These are phyloP conservation scores for Mortierella alpina DNA, from an alignment of 192 early-diverging fungal species.

Conservation along the genomic window DNA sequence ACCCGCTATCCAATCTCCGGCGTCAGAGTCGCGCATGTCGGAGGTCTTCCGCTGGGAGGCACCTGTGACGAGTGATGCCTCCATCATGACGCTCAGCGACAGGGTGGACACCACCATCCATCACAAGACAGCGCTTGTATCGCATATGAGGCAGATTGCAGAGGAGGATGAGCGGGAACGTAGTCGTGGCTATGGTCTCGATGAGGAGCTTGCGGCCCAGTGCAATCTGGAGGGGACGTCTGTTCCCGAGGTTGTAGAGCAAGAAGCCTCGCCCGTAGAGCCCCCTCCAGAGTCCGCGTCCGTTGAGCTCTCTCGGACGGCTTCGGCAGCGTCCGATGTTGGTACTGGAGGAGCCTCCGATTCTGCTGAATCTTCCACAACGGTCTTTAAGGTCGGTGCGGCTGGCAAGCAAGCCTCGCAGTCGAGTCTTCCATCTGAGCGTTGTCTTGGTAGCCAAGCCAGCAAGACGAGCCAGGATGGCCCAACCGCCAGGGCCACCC, in stretches of 20 bases:
- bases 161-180: conserved; percentile 47
- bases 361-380: conserved; percentile 47
- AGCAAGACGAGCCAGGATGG: background rate
- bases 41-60: conserved; percentile 62
- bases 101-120: conserved; percentile 42
- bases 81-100: conserved; percentile 31
- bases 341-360: conserved; percentile 35
- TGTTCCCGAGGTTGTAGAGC: conserved; percentile 37
- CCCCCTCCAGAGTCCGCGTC: conserved; percentile 1
- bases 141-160: conserved; percentile 37
- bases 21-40: conserved; percentile 63
- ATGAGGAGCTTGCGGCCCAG: conserved; percentile 27
- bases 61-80: conserved; percentile 33
- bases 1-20: conserved; percentile 55
- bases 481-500: background rate
- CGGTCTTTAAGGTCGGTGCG: conserved; percentile 28
- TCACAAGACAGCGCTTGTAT: conserved; percentile 41
- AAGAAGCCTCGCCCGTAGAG: conserved; percentile 36
- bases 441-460: background rate
- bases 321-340: conserved; percentile 30
- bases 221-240: conserved; percentile 10
- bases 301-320: conserved; percentile 35
- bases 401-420: conserved; percentile 9
- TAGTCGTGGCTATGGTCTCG: conserved; percentile 40
- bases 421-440: background rate